A percentile compares a stretch with the other conserved stretches of the same genome.
Evolutionary conservation across 208 protist species (phyloP).

Genomic region (Trypanosomatidae sp.): DNA sequence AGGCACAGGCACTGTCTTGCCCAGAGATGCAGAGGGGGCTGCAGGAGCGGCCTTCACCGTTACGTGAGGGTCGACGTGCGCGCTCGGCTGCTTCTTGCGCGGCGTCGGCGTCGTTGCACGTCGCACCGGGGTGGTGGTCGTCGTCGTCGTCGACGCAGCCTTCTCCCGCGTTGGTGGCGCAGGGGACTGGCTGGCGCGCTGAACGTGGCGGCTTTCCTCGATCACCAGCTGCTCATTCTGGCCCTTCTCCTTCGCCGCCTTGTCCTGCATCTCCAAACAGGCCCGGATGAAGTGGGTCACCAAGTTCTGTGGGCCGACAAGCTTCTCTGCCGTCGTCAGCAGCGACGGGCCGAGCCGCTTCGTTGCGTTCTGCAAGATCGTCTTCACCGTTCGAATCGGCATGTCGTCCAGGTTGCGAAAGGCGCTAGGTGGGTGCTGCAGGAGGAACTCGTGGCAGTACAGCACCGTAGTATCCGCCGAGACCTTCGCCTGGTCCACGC

Average conservation of each 20-base stretch:
- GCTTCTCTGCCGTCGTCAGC: constrained; percentile 44
- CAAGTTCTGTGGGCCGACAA: constrained; percentile 76
- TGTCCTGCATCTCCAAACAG: constrained; percentile 64
- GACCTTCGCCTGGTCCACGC: constrained; percentile 54
- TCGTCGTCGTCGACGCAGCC: not conserved
- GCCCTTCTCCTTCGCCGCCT: constrained; percentile 30
- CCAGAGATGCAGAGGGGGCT: too few relatives aligned
- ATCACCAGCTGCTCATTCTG: constrained; percentile 49
- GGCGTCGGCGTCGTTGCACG: too few relatives aligned
- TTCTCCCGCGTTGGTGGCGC: constrained; percentile 14
- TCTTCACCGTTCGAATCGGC: constrained; percentile 89
- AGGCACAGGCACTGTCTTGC: too few relatives aligned
- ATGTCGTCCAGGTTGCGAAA: constrained; percentile 87
- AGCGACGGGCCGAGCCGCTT: constrained; percentile 49
- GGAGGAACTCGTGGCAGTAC: constrained; percentile 86
- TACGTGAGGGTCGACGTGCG: too few relatives aligned
- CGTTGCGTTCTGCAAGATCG: constrained; percentile 74
- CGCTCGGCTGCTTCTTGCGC: too few relatives aligned
- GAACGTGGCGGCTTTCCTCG: constrained; percentile 48
- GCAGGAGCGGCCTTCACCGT: too few relatives aligned
- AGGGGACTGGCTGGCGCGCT: constrained; percentile 57
- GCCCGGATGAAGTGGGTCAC: constrained; percentile 87
- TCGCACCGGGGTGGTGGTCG: not conserved
- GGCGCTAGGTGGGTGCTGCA: constrained; percentile 86
- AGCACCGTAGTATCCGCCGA: constrained; percentile 73